These are phyloP conservation scores for Aspergillus ostianus DNA, from an alignment of 495 filamentous ascomycete species.

Conservation along the genomic window DNA sequence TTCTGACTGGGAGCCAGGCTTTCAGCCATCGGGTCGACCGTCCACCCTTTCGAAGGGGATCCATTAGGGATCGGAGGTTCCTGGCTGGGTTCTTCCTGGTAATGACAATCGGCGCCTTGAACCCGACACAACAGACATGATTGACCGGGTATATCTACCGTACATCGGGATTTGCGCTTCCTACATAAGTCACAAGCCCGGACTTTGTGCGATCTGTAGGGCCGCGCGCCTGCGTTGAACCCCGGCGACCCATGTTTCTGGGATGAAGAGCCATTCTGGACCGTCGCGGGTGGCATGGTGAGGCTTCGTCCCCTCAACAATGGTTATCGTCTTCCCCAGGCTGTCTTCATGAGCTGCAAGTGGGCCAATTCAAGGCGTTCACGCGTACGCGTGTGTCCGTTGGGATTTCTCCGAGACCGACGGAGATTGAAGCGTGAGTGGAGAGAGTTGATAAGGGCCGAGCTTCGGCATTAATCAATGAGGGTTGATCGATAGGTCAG, in stretches of 20 bases:
- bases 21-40: slow-evolving; percentile 24
- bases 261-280: slow-evolving; percentile 29
- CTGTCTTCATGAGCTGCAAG: slow-evolving; percentile 8
- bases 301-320: slow-evolving; percentile 20
- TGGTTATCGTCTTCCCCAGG: not conserved
- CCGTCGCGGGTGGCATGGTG: slow-evolving; percentile 40
- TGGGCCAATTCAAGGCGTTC: slow-evolving; percentile 5
- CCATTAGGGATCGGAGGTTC: slow-evolving; percentile 28
- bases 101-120: slow-evolving; percentile 49
- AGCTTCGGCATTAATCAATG: not conserved
- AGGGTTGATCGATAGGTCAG: not conserved
- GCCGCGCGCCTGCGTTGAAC: slow-evolving; percentile 46
- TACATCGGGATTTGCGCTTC: slow-evolving; percentile 52
- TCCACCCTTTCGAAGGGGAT: slow-evolving; percentile 31
- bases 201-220: slow-evolving; percentile 52
- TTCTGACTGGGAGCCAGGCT: slow-evolving; percentile 30
- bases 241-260: slow-evolving; percentile 41
- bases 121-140: slow-evolving; percentile 51
- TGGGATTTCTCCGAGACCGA: slow-evolving; percentile 2
- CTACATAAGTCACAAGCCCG: slow-evolving; percentile 52
- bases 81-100: slow-evolving; percentile 39
- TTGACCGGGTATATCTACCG: slow-evolving; percentile 47
- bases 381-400: not conserved
- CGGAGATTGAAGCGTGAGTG: not conserved
- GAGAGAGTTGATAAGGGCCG: not conserved